A percentile compares a stretch with the other conserved stretches of the same genome.
phyloP scores from a whole-genome alignment of 768 basidiomycete genomes.

The Hericium alpestre region DNA sequence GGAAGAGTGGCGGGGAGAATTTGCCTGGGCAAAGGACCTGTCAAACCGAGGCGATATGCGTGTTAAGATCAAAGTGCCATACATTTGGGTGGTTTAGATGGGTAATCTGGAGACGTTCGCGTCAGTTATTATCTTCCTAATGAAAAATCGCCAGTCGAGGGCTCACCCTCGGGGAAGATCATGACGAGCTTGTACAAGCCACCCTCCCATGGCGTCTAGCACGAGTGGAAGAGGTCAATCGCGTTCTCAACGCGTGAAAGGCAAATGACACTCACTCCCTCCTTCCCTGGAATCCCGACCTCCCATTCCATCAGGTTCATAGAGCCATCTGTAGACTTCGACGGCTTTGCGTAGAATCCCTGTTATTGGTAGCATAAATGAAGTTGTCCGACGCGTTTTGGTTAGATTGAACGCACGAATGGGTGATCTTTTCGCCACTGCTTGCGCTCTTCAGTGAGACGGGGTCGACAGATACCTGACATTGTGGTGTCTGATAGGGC shows the following conservation, averaged over 20 bases:
- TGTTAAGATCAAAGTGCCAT: slow-evolving; percentile 16
- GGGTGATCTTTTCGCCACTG: slow-evolving; percentile 99
- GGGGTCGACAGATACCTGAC: slow-evolving; percentile 89
- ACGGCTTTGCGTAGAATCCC: slow-evolving; percentile 96
- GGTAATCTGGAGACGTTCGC: slow-evolving; percentile 52
- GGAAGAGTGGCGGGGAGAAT: slow-evolving; percentile 91
- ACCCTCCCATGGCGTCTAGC: slow-evolving; percentile 90
- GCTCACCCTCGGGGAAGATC: slow-evolving; percentile 90
- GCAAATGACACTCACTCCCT: slow-evolving; percentile 46
- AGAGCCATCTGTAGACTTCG: slow-evolving; percentile 82
- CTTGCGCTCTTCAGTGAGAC: slow-evolving; percentile 94
- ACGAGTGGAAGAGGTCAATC: background rate
- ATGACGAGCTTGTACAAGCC: slow-evolving; percentile 91
- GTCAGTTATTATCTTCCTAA: background rate
- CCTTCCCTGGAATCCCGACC: slow-evolving; percentile 94
- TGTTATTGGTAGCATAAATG: slow-evolving; percentile 21
- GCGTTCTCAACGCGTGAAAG: background rate
- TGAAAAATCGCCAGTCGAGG: background rate
- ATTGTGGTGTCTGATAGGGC: slow-evolving; percentile 25
- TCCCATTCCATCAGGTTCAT: slow-evolving; percentile 99
- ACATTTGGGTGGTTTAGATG: slow-evolving; percentile 95
- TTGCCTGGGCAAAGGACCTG: slow-evolving; percentile 51
- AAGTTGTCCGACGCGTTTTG: background rate
- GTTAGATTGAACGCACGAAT: slow-evolving; percentile 56
- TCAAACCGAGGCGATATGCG: slow-evolving; percentile 3